These are phyloP conservation scores for Apiospora sp. DNA, from an alignment of 2,329 filamentous ascomycete genomes.

Conservation along the genomic window DNA sequence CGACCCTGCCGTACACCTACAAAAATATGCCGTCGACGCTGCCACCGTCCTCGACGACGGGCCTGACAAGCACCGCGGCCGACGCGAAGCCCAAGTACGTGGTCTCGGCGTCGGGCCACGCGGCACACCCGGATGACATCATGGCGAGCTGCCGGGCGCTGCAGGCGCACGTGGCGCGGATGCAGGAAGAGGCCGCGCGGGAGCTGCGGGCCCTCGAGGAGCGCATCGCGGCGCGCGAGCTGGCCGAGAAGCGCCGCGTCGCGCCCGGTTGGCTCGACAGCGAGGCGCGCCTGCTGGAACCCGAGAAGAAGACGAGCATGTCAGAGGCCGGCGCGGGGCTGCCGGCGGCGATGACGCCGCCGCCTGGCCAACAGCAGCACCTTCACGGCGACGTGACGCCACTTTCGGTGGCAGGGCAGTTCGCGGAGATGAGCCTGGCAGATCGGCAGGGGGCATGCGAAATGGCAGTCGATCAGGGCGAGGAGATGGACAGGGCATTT, in stretches of 20 bases:
- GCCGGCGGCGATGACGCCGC: not conserved
- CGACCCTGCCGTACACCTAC: constrained; percentile 95
- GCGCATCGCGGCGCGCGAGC: constrained; percentile 67
- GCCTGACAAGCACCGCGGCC: constrained; percentile 48
- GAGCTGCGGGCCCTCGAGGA: constrained; percentile 77
- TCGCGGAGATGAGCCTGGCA: constrained; percentile 41
- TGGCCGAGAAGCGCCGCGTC: constrained; percentile 80
- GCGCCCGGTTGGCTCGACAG: constrained; percentile 85
- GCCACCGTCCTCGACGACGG: constrained; percentile 71
- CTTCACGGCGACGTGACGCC: constrained; percentile 55
- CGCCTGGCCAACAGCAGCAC: constrained; percentile 43
- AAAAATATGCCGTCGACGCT: constrained; percentile 87
- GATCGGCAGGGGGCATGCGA: constrained; percentile 41
- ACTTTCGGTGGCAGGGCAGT: constrained; percentile 35
- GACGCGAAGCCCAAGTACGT: constrained; percentile 74
- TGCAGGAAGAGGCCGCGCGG: constrained; percentile 72
- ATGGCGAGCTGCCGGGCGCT: constrained; percentile 81
- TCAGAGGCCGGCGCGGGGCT: constrained; percentile 5
- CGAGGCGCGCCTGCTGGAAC: constrained; percentile 73
- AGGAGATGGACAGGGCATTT: constrained; percentile 66
- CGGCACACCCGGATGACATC: constrained; percentile 88
- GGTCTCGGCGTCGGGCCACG: constrained; percentile 77
- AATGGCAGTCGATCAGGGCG: constrained; percentile 59
- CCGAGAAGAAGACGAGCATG: constrained; percentile 58
- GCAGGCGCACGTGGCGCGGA: constrained; percentile 75